These are phyloP conservation scores for Hemisphaericaspora lyxosophila DNA, from an alignment of 1,139 yeast genomes.

Conservation along the genomic window DNA sequence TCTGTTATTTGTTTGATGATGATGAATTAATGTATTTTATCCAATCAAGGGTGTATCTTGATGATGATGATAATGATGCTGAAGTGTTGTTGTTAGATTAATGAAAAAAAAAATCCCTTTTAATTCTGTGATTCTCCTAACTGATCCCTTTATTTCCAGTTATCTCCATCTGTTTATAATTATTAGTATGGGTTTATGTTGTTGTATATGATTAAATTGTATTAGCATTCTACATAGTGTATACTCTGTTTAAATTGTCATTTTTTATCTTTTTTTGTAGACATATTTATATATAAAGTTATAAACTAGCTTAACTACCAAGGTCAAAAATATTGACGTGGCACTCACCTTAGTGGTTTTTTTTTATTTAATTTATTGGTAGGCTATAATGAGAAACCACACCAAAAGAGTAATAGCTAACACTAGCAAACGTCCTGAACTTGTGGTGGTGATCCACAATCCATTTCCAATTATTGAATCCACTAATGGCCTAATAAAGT, in stretches of 20 bases:
- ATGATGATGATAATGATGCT: slow-evolving; percentile 1
- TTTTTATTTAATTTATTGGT: too few relatives aligned
- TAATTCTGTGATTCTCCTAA: slow-evolving; percentile 2
- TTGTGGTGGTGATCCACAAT: slow-evolving; percentile 40
- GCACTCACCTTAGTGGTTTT: slow-evolving; percentile 7
- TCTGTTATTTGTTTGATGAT: slow-evolving; percentile 2
- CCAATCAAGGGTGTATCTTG: neutral
- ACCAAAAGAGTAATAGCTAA: slow-evolving; percentile 11
- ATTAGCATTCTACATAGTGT: too few relatives aligned
- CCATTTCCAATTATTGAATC: slow-evolving; percentile 41
- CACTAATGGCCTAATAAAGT: slow-evolving; percentile 27
- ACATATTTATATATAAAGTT: too few relatives aligned
- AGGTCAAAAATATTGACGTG: too few relatives aligned
- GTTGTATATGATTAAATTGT: slow-evolving; percentile 1
- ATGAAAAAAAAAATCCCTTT: neutral
- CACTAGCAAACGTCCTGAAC: slow-evolving; percentile 35
- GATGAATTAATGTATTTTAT: neutral
- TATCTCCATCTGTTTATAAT: neutral
- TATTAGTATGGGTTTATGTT: neutral
- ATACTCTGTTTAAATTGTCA: too few relatives aligned
- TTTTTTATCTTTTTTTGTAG: too few relatives aligned
- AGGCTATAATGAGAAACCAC: slow-evolving; percentile 7
- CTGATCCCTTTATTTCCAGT: neutral
- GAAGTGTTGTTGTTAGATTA: neutral
- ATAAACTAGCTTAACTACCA: too few relatives aligned